Percentiles rank a stretch among this genome's conserved stretches.
Evolutionary conservation across 2,329 filamentous ascomycete species (phyloP).

Genomic region (Nectriaceae sp.): DNA sequence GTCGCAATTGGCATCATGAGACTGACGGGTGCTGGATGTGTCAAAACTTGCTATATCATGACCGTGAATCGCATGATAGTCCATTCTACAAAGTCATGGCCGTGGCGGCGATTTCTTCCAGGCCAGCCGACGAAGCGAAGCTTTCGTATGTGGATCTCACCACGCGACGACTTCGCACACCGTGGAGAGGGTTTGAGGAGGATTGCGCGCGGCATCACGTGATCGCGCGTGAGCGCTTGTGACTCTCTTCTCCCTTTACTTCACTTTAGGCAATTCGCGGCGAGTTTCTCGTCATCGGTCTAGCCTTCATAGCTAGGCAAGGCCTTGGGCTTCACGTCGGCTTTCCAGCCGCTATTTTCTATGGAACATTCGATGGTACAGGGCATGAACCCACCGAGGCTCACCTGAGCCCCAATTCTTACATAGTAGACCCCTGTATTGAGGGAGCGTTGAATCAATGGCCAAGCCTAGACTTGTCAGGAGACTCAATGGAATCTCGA

Average conservation of each 20-base stretch:
- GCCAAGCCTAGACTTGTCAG: neutral
- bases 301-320: too few species aligned
- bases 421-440: neutral
- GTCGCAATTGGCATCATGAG: conserved; percentile 10
- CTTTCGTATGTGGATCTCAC: conserved; percentile 17
- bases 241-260: neutral
- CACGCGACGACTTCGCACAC: conserved; percentile 3
- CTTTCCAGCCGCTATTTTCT: too few species aligned
- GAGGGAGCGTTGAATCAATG: neutral
- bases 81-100: conserved; percentile 45
- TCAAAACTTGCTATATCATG: conserved; percentile 64
- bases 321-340: too few species aligned
- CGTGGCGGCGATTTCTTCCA: conserved; percentile 16
- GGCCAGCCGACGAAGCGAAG: conserved; percentile 14
- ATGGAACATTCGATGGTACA: neutral
- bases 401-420: conserved; percentile 21
- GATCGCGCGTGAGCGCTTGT: conserved; percentile 2
- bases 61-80: conserved; percentile 61
- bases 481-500: conserved; percentile 13
- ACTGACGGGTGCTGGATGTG: conserved; percentile 53
- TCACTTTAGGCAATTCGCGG: too few species aligned
- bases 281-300: neutral
- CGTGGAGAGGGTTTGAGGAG: conserved; percentile 4
- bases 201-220: conserved; percentile 19
- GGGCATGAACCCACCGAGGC: conserved; percentile 14